These are phyloP conservation scores for Solanum tarapatanum DNA, from an alignment of 257 asterid species.

Conservation along the genomic window DNA sequence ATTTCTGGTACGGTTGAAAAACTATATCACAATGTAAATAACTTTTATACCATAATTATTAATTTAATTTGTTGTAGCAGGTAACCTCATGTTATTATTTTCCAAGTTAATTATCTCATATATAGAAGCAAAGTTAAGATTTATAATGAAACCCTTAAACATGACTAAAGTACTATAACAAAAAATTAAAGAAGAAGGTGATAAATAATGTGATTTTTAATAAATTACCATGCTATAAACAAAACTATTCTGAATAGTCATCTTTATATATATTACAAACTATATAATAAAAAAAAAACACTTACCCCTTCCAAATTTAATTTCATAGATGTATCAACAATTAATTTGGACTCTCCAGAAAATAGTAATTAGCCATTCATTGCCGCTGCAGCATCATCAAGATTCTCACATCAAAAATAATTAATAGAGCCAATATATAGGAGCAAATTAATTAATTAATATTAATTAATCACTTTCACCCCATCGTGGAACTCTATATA, in stretches of 20 bases:
- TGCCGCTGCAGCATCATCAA: slow-evolving; percentile 38
- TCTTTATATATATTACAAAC: not conserved
- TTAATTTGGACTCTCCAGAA: not conserved
- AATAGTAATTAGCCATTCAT: slow-evolving; percentile 4
- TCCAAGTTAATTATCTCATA: not conserved
- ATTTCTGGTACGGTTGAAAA: too few relatives aligned
- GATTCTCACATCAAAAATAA: slow-evolving; percentile 16
- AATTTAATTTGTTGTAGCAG: not conserved
- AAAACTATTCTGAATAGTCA: too few relatives aligned
- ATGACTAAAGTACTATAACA: too few relatives aligned
- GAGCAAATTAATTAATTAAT: not conserved
- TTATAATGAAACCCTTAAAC: too few relatives aligned
- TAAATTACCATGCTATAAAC: too few relatives aligned
- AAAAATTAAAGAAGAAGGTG: too few relatives aligned
- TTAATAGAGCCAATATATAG: not conserved
- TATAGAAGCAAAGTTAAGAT: not conserved
- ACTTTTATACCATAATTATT: not conserved
- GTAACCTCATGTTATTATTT: not conserved
- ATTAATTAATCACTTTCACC: not conserved
- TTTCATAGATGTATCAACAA: not conserved
- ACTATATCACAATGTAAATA: not conserved
- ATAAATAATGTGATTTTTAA: too few relatives aligned
- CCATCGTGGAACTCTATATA: not conserved
- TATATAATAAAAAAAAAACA: not conserved
- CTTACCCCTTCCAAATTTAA: not conserved